Base-by-base conservation (phyloP, 805 yeast species). In the Candida nemodendra region DNA sequence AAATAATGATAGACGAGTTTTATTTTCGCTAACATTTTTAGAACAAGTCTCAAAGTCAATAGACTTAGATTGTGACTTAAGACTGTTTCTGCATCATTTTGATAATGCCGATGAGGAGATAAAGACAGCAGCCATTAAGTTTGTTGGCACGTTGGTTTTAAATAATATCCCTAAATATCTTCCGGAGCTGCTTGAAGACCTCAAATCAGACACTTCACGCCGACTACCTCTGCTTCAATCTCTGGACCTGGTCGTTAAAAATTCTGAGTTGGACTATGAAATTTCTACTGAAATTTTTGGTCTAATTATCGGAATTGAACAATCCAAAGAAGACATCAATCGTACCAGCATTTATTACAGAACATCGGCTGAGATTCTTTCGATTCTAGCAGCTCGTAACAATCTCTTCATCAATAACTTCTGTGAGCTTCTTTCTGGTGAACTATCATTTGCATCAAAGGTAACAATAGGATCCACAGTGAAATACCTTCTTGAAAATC, bases 81-180 rank as follows among this genome's bases (percentile, higher is more conserved):
- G 58, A 1, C 61, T 69, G 13, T 78, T 47, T 56, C 59, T 47
- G 41, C 38, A 14, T 50, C 62, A 41, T 53, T 70, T 42, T 16
- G 53, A 52, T 8, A 48, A 46, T 4, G 18, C 41, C 2, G 50
- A 54, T 3, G 55, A 65, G 9, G 72, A 70, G 25, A 51, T 72
- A 4, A 67, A 66, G 36, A 45, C 65, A 6, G 74, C 75, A 16
- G 69, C 83, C 2, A 73, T 83, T 1, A 68, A 71, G 33, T 67
- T 81, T 0, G 53, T 79, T 19, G 83, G 85, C 2, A 67, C 71
- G 9, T 54, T 76, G 17, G 63, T 74, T 8, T 59, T 71, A 3
- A 59, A 60, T 25, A 64, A 75, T 42, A 50, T 69, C 5, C 49
- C 55, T 2, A 54, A 45, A 4, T 67, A 70, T 38, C 50, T 76